These are phyloP conservation scores for Knoxia roxburghii DNA, from an alignment of 257 asterid genomes.

Conservation along the genomic window DNA sequence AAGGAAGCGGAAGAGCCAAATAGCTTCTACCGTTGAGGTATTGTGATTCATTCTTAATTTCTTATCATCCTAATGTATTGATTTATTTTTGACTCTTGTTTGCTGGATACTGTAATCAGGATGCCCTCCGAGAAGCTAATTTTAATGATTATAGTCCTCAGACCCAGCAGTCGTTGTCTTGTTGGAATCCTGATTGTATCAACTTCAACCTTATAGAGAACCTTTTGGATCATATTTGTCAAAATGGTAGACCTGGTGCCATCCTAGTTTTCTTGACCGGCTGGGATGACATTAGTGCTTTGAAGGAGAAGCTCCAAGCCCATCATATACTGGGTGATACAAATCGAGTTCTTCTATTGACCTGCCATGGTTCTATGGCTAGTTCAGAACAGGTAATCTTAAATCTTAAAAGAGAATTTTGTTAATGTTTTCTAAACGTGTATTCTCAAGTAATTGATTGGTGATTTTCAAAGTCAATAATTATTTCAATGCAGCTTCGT, in stretches of 20 bases:
- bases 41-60: slow-evolving; percentile 16
- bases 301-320: slow-evolving; percentile 76
- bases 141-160: slow-evolving; percentile 49
- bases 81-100: slow-evolving; percentile 27
- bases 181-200: slow-evolving; percentile 92
- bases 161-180: slow-evolving; percentile 75
- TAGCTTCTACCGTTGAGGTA: slow-evolving; percentile 93
- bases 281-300: slow-evolving; percentile 87
- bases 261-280: slow-evolving; percentile 91
- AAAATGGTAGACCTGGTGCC: slow-evolving; percentile 71
- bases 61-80: slow-evolving; percentile 9
- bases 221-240: slow-evolving; percentile 68
- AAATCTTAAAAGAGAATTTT: background rate
- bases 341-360: slow-evolving; percentile 61
- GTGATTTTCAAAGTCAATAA: background rate
- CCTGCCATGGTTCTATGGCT: slow-evolving; percentile 98
- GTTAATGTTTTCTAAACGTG: background rate
- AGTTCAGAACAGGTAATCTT: slow-evolving; percentile 74
- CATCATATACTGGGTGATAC: slow-evolving; percentile 77
- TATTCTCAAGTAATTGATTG: background rate
- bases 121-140: slow-evolving; percentile 59
- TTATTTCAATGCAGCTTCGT: background rate
- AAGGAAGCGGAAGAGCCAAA: slow-evolving; percentile 83
- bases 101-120: slow-evolving; percentile 43
- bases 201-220: slow-evolving; percentile 74